Evolutionary conservation across 108 stramenopile genomes (phyloP).

Genomic region (Fistulifera pelliculosa): DNA sequence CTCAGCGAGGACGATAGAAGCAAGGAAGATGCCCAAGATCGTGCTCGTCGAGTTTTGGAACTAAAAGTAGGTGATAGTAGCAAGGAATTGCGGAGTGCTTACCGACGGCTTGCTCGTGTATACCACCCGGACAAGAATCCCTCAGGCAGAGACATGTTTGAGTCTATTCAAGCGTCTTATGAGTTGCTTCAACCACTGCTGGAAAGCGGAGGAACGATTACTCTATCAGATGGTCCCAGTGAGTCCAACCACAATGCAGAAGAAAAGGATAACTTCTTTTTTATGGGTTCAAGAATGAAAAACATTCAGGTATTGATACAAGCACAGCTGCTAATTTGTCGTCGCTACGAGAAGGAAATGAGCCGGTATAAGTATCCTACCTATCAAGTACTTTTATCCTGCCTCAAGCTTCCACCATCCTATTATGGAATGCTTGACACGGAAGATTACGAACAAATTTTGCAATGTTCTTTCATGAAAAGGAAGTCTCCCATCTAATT

Average conservation of each 20-base stretch:
- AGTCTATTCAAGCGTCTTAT: constrained; percentile 63
- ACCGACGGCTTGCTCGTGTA: constrained; percentile 49
- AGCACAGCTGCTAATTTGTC: constrained; percentile 62
- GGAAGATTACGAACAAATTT: constrained; percentile 6
- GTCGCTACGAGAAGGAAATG: constrained; percentile 51
- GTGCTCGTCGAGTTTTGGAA: constrained; percentile 36
- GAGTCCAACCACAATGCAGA: not conserved
- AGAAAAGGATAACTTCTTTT: constrained; percentile 30
- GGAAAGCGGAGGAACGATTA: constrained; percentile 42
- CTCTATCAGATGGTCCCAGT: not conserved
- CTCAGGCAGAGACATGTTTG: constrained; percentile 69
- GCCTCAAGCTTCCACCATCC: constrained; percentile 28
- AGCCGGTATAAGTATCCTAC: constrained; percentile 67
- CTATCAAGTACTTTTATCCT: constrained; percentile 42
- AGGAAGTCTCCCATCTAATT: constrained; percentile 33
- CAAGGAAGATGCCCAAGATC: constrained; percentile 37
- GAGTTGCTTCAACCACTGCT: constrained; percentile 54
- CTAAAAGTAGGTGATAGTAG: constrained; percentile 39
- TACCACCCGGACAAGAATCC: constrained; percentile 72
- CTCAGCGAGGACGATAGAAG: constrained; percentile 37
- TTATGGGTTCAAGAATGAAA: constrained; percentile 35
- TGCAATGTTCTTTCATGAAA: constrained; percentile 18
- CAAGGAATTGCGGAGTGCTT: constrained; percentile 49
- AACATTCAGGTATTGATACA: constrained; percentile 42
- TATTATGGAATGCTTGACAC: constrained; percentile 4